phyloP scores from a whole-genome alignment of 768 basidiomycete genomes.

The Thelephora ganbajun region DNA sequence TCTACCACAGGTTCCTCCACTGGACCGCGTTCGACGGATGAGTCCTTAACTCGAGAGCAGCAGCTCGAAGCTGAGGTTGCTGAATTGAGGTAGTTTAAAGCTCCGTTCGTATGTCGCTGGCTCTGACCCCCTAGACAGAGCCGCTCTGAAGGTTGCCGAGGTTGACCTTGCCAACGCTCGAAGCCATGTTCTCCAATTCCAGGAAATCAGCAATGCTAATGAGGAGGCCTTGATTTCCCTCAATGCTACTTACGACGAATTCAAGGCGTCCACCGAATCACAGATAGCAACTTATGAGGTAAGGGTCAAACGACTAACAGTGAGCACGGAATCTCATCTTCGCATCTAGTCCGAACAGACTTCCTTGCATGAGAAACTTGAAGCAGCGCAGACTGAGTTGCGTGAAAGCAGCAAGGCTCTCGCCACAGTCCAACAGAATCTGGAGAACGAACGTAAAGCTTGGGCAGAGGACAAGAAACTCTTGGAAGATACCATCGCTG shows the following conservation, averaged over 20 bases:
- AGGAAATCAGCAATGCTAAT: slow-evolving; percentile 72
- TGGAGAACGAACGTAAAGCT: slow-evolving; percentile 54
- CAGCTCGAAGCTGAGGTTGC: slow-evolving; percentile 78
- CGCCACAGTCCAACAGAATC: slow-evolving; percentile 43
- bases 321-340: neutral
- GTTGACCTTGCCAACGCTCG: slow-evolving; percentile 61
- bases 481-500: slow-evolving; percentile 71
- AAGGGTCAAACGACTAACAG: slow-evolving; percentile 6
- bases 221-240: slow-evolving; percentile 63
- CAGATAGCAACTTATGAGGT: slow-evolving; percentile 60
- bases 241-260: slow-evolving; percentile 67
- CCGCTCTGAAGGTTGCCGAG: slow-evolving; percentile 63
- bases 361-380: slow-evolving; percentile 49
- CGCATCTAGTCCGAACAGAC: slow-evolving; percentile 42
- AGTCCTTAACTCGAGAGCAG: slow-evolving; percentile 51
- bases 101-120: neutral
- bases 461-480: slow-evolving; percentile 73
- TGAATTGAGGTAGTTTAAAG: slow-evolving; percentile 50
- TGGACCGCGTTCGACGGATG: slow-evolving; percentile 21
- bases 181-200: slow-evolving; percentile 70
- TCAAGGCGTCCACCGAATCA: slow-evolving; percentile 58
- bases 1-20: slow-evolving; percentile 19
- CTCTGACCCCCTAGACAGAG: slow-evolving; percentile 24
- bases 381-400: slow-evolving; percentile 39
- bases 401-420: slow-evolving; percentile 32